phyloP scores from a whole-genome alignment of 108 stramenopile species.

The Discostella stelligeroides region DNA sequence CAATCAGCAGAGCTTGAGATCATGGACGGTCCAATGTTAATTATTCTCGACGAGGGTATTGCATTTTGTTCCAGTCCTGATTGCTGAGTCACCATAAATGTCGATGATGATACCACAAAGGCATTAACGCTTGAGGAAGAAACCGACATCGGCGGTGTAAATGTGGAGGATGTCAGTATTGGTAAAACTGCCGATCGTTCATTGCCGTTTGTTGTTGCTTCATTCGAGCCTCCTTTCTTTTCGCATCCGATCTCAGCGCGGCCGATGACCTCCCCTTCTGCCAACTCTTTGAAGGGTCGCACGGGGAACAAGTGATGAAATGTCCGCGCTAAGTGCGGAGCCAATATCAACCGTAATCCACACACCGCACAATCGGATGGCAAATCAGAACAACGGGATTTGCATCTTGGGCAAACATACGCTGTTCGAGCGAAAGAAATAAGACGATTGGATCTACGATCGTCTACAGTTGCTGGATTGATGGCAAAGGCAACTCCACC shows the following conservation, averaged over 20 bases:
- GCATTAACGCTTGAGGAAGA: conserved; percentile 23
- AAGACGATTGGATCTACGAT: conserved; percentile 46
- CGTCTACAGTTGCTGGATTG: conserved; percentile 42
- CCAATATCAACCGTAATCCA: conserved; percentile 83
- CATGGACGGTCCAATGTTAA: conserved; percentile 44
- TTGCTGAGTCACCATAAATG: conserved; percentile 7
- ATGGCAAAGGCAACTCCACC: conserved; percentile 40
- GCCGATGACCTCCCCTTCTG: conserved; percentile 35
- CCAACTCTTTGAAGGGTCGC: conserved; percentile 74
- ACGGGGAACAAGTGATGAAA: conserved; percentile 96
- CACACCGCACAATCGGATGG: conserved; percentile 90
- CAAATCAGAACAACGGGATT: conserved; percentile 70
- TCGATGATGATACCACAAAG: conserved; percentile 43
- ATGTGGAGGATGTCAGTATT: conserved; percentile 34
- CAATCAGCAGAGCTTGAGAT: conserved; percentile 47
- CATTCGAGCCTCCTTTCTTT: conserved; percentile 19
- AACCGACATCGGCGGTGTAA: conserved; percentile 29
- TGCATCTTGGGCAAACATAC: conserved; percentile 85
- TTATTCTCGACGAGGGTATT: conserved; percentile 36
- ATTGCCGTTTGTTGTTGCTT: conserved; percentile 41
- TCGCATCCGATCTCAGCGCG: background rate
- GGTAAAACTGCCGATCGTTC: conserved; percentile 40
- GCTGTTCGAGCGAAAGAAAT: conserved; percentile 67
- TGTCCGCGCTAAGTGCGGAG: conserved; percentile 85
- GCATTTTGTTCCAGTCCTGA: background rate